Evolutionary conservation across 148 eudicot genomes (phyloP).

Genomic region (Fagopyrum homotropicum): DNA sequence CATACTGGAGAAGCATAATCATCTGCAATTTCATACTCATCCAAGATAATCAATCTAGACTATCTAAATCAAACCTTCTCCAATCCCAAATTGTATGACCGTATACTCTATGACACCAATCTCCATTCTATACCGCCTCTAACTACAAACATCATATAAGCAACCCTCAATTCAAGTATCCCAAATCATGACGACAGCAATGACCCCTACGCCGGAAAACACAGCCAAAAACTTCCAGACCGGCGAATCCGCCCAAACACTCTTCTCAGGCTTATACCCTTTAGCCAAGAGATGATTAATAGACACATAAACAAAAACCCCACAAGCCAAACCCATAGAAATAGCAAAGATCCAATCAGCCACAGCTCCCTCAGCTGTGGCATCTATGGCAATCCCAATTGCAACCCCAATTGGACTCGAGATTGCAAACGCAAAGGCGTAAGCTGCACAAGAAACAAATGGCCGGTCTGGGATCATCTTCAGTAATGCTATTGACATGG

Average conservation of each 20-base stretch:
- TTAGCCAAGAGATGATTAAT: constrained; percentile 52
- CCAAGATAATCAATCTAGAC: neutral
- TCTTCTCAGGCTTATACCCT: constrained; percentile 30
- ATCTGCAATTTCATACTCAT: neutral
- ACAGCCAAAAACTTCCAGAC: constrained; percentile 42
- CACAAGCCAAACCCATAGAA: constrained; percentile 61
- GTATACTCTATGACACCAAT: neutral
- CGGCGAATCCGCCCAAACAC: constrained; percentile 30
- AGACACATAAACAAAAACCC: constrained; percentile 55
- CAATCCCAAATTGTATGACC: neutral
- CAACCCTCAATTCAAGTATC: constrained; percentile 29
- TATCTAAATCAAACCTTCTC: neutral
- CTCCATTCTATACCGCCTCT: neutral
- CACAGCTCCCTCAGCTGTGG: constrained; percentile 40
- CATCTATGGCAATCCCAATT: constrained; percentile 51
- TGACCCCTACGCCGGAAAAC: constrained; percentile 44
- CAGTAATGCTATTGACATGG: constrained; percentile 66
- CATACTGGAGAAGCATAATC: too few relatives aligned
- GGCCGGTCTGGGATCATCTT: constrained; percentile 54
- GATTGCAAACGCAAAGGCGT: constrained; percentile 59
- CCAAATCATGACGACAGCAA: constrained; percentile 73
- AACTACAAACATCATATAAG: neutral
- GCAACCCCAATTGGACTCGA: constrained; percentile 61
- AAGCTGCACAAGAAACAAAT: constrained; percentile 38
- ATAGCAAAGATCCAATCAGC: constrained; percentile 67